These are phyloP conservation scores for Gloeostereum incarnatum DNA, from an alignment of 768 basidiomycete species.

Conservation along the genomic window DNA sequence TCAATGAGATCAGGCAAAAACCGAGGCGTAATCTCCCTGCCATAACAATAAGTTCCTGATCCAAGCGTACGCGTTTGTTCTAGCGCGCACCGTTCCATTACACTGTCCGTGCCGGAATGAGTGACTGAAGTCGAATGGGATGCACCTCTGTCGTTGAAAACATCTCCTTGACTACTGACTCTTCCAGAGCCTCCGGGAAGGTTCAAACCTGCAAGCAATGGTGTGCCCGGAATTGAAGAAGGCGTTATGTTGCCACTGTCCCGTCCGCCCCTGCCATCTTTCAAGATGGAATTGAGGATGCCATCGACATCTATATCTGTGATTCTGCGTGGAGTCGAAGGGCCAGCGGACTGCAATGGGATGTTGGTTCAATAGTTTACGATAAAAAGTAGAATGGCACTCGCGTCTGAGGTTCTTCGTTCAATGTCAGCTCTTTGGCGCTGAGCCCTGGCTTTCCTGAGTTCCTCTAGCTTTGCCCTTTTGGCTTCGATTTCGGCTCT, in stretches of 20 bases:
- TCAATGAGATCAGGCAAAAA: conserved; percentile 77
- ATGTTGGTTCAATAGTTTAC: conserved; percentile 3
- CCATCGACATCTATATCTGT: conserved; percentile 54
- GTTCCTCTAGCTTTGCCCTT: conserved; percentile 75
- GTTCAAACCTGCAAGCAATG: conserved; percentile 31
- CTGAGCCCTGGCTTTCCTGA: conserved; percentile 70
- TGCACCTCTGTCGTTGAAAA: conserved; percentile 38
- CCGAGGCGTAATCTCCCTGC: conserved; percentile 54
- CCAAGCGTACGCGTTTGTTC: conserved; percentile 1
- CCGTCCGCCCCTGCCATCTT: conserved; percentile 33
- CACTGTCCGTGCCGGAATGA: conserved; percentile 55
- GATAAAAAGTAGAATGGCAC: conserved; percentile 6
- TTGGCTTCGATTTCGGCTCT: conserved; percentile 90
- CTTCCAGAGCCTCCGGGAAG: conserved; percentile 43
- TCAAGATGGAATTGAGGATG: conserved; percentile 52
- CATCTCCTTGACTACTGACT: conserved; percentile 63
- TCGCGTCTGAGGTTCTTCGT: conserved; percentile 27
- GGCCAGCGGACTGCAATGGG: conserved; percentile 24
- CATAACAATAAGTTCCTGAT: conserved; percentile 5
- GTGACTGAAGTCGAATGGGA: conserved; percentile 35
- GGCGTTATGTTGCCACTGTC: conserved; percentile 64
- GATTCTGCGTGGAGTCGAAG: conserved; percentile 25
- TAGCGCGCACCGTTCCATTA: conserved; percentile 49
- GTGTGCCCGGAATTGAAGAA: conserved; percentile 64
- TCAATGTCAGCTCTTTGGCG: conserved; percentile 49